Conservation (phyloP, 2,329 filamentous ascomycete genomes). For the Trichoderma harzianum region DNA sequence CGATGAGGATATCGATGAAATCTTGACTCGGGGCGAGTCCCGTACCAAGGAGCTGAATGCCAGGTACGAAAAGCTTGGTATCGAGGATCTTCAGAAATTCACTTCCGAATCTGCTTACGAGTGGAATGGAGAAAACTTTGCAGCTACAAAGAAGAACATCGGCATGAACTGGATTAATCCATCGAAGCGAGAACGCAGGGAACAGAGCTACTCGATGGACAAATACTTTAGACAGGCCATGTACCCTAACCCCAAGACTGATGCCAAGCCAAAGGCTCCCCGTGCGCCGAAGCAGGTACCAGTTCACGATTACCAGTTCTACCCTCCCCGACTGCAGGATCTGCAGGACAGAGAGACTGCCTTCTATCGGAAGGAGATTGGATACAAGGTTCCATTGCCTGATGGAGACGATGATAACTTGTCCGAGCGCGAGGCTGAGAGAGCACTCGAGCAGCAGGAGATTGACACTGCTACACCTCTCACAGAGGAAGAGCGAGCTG, state of each 20-base stretch:
- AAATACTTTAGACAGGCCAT: conserved; percentile 96
- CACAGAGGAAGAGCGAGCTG: conserved; percentile 82
- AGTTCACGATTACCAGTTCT: conserved; percentile 97
- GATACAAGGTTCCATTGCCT: conserved; percentile 85
- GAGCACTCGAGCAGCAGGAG: conserved; percentile 81
- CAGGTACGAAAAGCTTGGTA: conserved; percentile 93
- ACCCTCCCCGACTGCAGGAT: conserved; percentile 76
- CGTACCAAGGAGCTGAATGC: conserved; percentile 86
- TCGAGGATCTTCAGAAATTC: conserved; percentile 97
- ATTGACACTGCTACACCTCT: conserved; percentile 89
- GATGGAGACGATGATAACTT: conserved; percentile 87
- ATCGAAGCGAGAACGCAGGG: conserved; percentile 95
- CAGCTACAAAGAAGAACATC: conserved; percentile 86
- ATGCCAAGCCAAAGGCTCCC: conserved; percentile 92
- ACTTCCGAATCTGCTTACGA: conserved; percentile 96
- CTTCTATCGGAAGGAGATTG: conserved; percentile 92
- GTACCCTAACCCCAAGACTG: conserved; percentile 73
- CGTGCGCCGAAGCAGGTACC: conserved; percentile 87
- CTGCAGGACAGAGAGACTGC: conserved; percentile 96
- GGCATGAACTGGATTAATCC: conserved; percentile 97
- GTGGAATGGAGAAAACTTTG: conserved; percentile 98
- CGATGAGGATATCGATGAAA: conserved; percentile 87
- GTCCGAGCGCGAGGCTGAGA: conserved; percentile 81
- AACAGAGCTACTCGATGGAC: conserved; percentile 97
- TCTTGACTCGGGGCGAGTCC: conserved; percentile 81